Evolutionary conservation across 108 stramenopile species (phyloP).

Genomic region (Fistulifera pelliculosa): DNA sequence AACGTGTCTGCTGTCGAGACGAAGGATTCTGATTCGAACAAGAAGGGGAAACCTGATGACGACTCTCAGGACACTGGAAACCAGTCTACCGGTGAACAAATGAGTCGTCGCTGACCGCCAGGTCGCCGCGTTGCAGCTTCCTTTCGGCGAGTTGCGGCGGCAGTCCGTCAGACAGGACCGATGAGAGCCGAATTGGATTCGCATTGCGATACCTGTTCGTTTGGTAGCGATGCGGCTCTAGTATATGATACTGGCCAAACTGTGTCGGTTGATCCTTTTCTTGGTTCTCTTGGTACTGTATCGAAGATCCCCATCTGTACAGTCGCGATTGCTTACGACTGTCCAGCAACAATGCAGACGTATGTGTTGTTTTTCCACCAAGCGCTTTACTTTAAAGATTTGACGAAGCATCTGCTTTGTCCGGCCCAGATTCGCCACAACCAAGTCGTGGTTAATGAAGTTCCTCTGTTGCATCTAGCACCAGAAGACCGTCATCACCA

Average conservation of each 20-base stretch:
- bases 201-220: conserved; percentile 24
- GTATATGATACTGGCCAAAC: conserved; percentile 3
- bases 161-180: not conserved
- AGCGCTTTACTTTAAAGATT: conserved; percentile 17
- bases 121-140: too few species aligned
- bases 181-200: conserved; percentile 13
- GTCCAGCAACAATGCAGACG: conserved; percentile 13
- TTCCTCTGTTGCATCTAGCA: conserved; percentile 1
- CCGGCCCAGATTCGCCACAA: conserved; percentile 27
- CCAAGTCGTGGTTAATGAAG: conserved; percentile 20
- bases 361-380: conserved; percentile 25
- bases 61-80: not conserved
- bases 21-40: too few species aligned
- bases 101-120: not conserved
- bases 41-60: not conserved
- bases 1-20: too few species aligned
- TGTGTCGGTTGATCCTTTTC: conserved; percentile 12
- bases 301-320: conserved; percentile 19
- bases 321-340: conserved; percentile 21
- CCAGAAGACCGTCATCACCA: too few species aligned
- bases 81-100: not conserved
- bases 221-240: conserved; percentile 9
- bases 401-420: conserved; percentile 20
- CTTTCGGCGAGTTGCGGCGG: not conserved
- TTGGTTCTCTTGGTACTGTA: not conserved